Conservation (phyloP, 2,329 filamentous ascomycete species). For the Phialocephala sp. region DNA sequence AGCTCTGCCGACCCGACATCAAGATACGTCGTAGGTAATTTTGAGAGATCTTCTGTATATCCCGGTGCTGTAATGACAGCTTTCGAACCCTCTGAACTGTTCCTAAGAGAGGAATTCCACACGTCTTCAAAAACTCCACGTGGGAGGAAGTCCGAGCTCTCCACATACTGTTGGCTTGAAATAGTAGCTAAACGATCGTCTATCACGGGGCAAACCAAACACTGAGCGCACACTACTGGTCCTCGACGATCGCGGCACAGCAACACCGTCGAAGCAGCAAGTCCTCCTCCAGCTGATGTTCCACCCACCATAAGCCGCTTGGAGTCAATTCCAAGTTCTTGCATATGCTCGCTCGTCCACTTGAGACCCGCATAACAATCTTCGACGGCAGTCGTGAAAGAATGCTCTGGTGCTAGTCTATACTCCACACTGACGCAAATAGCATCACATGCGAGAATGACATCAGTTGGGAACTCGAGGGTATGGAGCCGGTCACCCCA, state of each 20-base stretch:
- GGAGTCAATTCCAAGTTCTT: not conserved
- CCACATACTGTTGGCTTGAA: slow-evolving; percentile 1
- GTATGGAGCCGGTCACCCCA: slow-evolving; percentile 9
- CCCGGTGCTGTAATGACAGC: not conserved
- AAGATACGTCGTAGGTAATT: not conserved
- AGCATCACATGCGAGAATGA: slow-evolving; percentile 7
- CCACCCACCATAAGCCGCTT: not conserved
- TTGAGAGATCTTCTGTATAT: not conserved
- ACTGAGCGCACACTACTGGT: not conserved
- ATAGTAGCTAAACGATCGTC: not conserved
- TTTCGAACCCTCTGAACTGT: not conserved
- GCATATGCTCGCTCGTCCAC: not conserved
- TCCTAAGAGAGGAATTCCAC: not conserved
- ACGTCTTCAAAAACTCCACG: not conserved
- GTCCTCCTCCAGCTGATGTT: not conserved
- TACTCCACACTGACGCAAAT: slow-evolving; percentile 13
- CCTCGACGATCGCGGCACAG: not conserved
- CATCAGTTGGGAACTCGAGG: slow-evolving; percentile 3
- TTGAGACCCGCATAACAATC: slow-evolving; percentile 11
- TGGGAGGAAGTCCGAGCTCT: not conserved
- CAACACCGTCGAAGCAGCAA: not conserved
- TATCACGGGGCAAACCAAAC: not conserved
- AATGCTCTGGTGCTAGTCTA: slow-evolving; percentile 9
- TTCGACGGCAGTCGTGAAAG: not conserved
- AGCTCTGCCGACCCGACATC: slow-evolving; percentile 3